phyloP scores from a whole-genome alignment of 805 yeast genomes.

The Yarrowia alimentaria region DNA sequence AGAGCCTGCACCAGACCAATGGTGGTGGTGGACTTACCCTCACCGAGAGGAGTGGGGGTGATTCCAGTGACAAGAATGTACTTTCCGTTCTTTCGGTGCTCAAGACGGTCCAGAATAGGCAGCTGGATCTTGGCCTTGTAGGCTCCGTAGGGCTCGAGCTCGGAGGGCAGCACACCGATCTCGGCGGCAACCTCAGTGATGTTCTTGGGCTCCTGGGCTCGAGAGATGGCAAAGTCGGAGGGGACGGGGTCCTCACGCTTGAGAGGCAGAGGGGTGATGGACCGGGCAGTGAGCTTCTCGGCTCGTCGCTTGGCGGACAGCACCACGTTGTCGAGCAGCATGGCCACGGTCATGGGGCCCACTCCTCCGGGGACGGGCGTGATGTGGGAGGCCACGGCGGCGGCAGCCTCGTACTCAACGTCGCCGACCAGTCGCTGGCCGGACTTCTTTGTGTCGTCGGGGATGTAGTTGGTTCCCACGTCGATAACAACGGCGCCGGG shows the following conservation, averaged over 20 bases:
- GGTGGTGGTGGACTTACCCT: slow-evolving; percentile 96
- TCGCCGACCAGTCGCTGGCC: slow-evolving; percentile 90
- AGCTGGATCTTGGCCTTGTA: slow-evolving; percentile 87
- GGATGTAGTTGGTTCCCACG: slow-evolving; percentile 89
- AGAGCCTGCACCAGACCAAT: slow-evolving; percentile 93
- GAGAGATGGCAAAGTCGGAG: slow-evolving; percentile 83
- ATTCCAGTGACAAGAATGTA: slow-evolving; percentile 93
- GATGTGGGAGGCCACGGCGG: slow-evolving; percentile 60
- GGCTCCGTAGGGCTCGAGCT: slow-evolving; percentile 86
- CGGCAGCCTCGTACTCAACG: slow-evolving; percentile 73
- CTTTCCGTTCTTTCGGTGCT: slow-evolving; percentile 67
- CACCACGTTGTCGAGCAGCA: slow-evolving; percentile 83
- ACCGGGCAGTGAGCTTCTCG: slow-evolving; percentile 47
- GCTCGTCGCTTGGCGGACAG: slow-evolving; percentile 69
- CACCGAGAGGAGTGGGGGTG: slow-evolving; percentile 97
- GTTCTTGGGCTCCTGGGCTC: slow-evolving; percentile 83
- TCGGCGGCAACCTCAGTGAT: slow-evolving; percentile 75
- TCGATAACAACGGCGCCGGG: slow-evolving; percentile 85
- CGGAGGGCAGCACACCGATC: slow-evolving; percentile 71
- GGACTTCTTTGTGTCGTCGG: slow-evolving; percentile 68
- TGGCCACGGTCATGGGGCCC: slow-evolving; percentile 99
- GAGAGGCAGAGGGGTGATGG: slow-evolving; percentile 56
- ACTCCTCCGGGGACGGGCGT: slow-evolving; percentile 99
- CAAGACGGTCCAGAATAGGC: slow-evolving; percentile 65
- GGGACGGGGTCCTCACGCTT: slow-evolving; percentile 69